Conservation (phyloP, 164 flowering plant species). For the Vitis amurensis region DNA sequence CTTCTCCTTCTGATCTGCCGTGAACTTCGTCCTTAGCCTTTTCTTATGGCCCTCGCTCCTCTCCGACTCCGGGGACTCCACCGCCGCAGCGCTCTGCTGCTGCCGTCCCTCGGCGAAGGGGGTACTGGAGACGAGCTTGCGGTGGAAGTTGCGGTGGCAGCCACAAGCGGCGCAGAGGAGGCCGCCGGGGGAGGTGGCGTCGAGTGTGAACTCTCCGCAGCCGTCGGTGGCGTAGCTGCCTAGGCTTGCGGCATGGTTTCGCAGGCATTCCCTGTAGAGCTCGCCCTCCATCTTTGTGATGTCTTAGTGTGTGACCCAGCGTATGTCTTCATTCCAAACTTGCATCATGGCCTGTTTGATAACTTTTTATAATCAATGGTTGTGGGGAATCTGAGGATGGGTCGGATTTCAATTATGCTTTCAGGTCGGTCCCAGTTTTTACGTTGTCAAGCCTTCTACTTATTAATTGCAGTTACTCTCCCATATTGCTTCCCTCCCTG, state of each 20-base stretch:
- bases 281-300: background rate
- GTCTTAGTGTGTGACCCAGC: too few species aligned
- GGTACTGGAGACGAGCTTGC: conserved; percentile 10
- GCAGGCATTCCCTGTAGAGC: conserved; percentile 31
- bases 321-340: too few species aligned
- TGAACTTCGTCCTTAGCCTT: conserved; percentile 35
- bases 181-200: conserved; percentile 7
- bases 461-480: too few species aligned
- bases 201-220: conserved; percentile 41
- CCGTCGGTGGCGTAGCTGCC: conserved; percentile 46
- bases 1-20: conserved; percentile 39
- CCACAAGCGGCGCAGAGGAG: conserved; percentile 40
- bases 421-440: too few species aligned
- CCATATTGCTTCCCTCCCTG: too few species aligned
- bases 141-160: conserved; percentile 54
- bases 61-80: conserved; percentile 8
- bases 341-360: too few species aligned
- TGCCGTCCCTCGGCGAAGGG: background rate
- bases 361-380: too few species aligned
- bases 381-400: too few species aligned
- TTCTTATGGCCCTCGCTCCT: conserved; percentile 10
- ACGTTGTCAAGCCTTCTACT: too few species aligned
- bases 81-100: background rate
- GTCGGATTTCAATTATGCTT: too few species aligned
- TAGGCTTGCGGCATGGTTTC: conserved; percentile 43